These are phyloP conservation scores for Davidsoniella neocaledoniae DNA, from an alignment of 2,329 filamentous ascomycete genomes.

Conservation along the genomic window DNA sequence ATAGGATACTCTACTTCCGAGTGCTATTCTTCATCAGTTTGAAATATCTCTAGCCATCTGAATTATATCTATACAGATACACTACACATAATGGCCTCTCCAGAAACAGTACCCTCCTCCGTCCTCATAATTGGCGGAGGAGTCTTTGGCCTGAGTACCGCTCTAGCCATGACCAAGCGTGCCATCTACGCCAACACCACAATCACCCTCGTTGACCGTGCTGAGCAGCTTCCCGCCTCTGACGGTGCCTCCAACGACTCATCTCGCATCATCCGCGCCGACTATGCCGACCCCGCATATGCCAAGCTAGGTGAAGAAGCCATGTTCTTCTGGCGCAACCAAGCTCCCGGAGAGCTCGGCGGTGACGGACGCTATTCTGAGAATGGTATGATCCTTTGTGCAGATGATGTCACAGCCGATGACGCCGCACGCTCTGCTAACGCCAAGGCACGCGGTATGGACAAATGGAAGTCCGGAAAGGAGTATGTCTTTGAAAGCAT, in stretches of 20 bases:
- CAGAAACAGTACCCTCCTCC: slow-evolving; percentile 22
- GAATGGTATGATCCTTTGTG: slow-evolving; percentile 49
- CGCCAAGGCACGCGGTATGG: slow-evolving; percentile 47
- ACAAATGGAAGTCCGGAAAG: slow-evolving; percentile 31
- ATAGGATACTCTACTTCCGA: no score
- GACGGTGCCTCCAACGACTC: slow-evolving; percentile 46
- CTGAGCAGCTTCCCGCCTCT: slow-evolving; percentile 39
- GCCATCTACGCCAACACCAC: slow-evolving; percentile 33
- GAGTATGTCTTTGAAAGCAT: slow-evolving; percentile 44
- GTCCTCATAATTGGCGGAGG: slow-evolving; percentile 56
- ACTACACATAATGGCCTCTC: not conserved
- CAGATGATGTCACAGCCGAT: slow-evolving; percentile 28
- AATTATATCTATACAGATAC: no score
- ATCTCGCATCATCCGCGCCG: slow-evolving; percentile 48
- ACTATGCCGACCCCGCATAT: slow-evolving; percentile 72
- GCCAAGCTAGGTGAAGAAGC: slow-evolving; percentile 55
- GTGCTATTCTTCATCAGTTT: no score
- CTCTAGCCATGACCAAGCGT: slow-evolving; percentile 51
- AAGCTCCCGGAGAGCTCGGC: slow-evolving; percentile 32
- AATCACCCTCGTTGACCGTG: slow-evolving; percentile 45
- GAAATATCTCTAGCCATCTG: no score
- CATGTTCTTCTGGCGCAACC: slow-evolving; percentile 50
- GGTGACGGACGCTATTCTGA: slow-evolving; percentile 53
- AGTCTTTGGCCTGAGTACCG: slow-evolving; percentile 43
- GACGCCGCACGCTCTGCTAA: slow-evolving; percentile 33